phyloP scores from a whole-genome alignment of 306 rosid genomes.

The Lithocarpus polystachyus region DNA sequence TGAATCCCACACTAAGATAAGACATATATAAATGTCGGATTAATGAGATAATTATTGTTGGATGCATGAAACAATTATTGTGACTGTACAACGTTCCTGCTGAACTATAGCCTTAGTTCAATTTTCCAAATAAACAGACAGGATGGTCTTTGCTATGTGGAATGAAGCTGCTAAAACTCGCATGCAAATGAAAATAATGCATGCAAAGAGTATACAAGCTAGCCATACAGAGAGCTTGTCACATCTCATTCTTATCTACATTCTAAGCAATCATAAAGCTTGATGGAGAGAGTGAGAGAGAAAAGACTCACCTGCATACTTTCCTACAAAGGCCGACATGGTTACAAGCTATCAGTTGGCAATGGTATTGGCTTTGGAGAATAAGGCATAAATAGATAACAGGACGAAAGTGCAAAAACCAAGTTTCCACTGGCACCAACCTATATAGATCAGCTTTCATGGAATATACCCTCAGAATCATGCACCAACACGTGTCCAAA shows the following conservation, averaged over 20 bases:
- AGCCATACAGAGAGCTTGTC: no score
- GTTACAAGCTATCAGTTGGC: slow-evolving; percentile 28
- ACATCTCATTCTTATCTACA: no score
- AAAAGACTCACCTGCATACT: slow-evolving; percentile 63
- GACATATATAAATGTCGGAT: rapidly evolving
- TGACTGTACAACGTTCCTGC: no score
- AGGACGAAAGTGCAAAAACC: slow-evolving; percentile 39
- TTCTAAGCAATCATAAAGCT: not conserved
- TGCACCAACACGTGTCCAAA: slow-evolving; percentile 54
- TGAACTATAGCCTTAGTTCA: no score
- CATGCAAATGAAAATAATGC: no score
- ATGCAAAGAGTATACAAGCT: no score
- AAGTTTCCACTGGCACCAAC: slow-evolving; percentile 20
- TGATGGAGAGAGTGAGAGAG: slow-evolving; percentile 3
- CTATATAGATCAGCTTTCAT: slow-evolving; percentile 41
- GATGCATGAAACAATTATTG: no score
- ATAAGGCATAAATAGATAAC: slow-evolving; percentile 6
- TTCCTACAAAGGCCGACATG: slow-evolving; percentile 96
- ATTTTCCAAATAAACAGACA: no score
- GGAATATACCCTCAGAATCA: slow-evolving; percentile 51
- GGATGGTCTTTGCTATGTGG: no score
- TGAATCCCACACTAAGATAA: no score
- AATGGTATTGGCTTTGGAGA: slow-evolving; percentile 4
- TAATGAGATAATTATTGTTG: no score
- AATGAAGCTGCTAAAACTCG: no score